Evolutionary conservation across 192 early-diverging fungal genomes (phyloP), one percentile per base, ranked within the genome.

Genomic region (Podochytrium sp.): DNA sequence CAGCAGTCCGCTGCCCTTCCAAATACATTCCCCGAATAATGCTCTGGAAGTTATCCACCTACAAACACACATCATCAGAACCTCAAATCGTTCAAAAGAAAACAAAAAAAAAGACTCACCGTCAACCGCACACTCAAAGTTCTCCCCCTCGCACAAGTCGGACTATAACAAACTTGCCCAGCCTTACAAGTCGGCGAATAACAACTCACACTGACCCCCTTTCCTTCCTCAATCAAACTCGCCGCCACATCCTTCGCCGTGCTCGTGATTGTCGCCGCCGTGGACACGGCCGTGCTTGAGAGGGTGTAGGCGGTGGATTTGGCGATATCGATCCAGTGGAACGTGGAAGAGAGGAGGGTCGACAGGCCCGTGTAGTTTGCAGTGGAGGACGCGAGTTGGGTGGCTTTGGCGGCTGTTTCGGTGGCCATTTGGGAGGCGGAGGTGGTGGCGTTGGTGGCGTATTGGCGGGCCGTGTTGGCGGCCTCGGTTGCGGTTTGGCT

Each of bases 81-180:
- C 67, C 33, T 40, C 83, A 77, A 27, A 80, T 43, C 5, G 81
- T 74, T 65, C 83, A 85, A n/a, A 80, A 80, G 18, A 80, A 79
- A 1, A 79, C 82, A 37, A 82, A 85, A 50, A 80, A 85, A 2
- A 74, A n/a, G n/a, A n/a, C n/a, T n/a, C n/a, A n/a, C 73, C 10
- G 72, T 71, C 65, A 81, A 52, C 0, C 41, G 56, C 1, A 75
- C 74, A 16, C 74, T 62, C 55, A 71, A 51, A 40, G 35, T 63
- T 27, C 67, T 40, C 35, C 83, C 79, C 20, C 83, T 43, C 5
- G 81, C 76, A 71, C 83, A 85, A n/a, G 83, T 82, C 7, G 83
- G 80, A 1, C 78, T 80, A 37, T 85, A 85, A 50, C 83, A 85
- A 2, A 74, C 57, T 29, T 73, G 68, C 1, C 83, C 83, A 7